Evolutionary conservation across 2,329 filamentous ascomycete genomes (phyloP), one percentile per base, ranked within the genome.

Genomic region (Exophiala sideris): DNA sequence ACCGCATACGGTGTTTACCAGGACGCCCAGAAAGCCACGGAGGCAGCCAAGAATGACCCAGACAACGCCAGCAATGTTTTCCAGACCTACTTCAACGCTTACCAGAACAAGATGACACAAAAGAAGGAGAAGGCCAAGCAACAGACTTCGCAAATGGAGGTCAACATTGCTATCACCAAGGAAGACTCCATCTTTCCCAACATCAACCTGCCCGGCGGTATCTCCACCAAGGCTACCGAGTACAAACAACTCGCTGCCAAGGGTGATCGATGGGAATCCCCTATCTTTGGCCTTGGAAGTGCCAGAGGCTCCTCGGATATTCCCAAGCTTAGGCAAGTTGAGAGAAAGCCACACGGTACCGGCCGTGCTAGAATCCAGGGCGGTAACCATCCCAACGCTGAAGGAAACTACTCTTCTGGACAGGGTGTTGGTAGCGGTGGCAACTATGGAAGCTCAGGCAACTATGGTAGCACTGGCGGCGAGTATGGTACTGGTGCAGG

Each of bases 231-330:
- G 82, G 91, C 92, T 8, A 95, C 89, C 20, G 90, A 96, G 72
- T 97, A 95, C 80, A 89, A 85, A 75, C 84, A 96, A 18, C 80
- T 96, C 54, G 89, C 92, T 7, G 79, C 78, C 62, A 90, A 94
- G 82, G 94, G 94, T 48, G 88, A 96, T 52, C 86, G 85, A 71
- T 99, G 94, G 94, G 87, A 96, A 78, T 95, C 88, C 57, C 90
- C 92, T 8, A 84, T 99, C 66, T 99, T 99, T 77, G 86, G 84
- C 56, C 87, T 97, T 64, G 92, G 94, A 45, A 81, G 76, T 40
- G 91, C 91, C 9, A 77, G 81, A 51, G 85, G 86, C 73, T 90
- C 88, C 39, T 79, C 74, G 20, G 82, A 87, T 65, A 79, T 96
- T 40, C 91, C 91, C 1, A 68, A 73, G 58, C 68, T 79, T 35